Conservation (phyloP, 805 yeast genomes). For the Torulaspora delbrueckii region DNA sequence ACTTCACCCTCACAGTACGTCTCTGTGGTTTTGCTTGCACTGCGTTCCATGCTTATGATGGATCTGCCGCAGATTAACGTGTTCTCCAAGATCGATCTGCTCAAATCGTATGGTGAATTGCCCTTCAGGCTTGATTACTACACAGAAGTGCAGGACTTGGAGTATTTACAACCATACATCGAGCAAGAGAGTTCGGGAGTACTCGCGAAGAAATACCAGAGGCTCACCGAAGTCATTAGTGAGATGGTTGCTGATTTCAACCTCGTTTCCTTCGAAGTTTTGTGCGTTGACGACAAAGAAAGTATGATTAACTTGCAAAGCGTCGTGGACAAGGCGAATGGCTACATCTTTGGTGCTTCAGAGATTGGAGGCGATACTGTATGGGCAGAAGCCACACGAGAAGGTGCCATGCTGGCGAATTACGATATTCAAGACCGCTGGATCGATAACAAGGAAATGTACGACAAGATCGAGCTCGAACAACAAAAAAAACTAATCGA, state of each 20-base stretch:
- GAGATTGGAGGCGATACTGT: conserved; percentile 96
- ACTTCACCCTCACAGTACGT: conserved; percentile 87
- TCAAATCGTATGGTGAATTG: conserved; percentile 69
- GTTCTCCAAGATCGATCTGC: conserved; percentile 80
- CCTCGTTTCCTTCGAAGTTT: conserved; percentile 80
- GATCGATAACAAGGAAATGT: conserved; percentile 77
- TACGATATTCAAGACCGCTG: conserved; percentile 90
- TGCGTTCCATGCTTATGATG: conserved; percentile 88
- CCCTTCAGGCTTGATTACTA: conserved; percentile 83
- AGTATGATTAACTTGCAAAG: conserved; percentile 82
- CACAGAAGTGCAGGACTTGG: conserved; percentile 85
- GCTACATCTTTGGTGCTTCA: conserved; percentile 86
- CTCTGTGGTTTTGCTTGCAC: conserved; percentile 70
- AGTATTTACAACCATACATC: conserved; percentile 59
- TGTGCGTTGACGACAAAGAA: conserved; percentile 85
- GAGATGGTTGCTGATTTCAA: conserved; percentile 85
- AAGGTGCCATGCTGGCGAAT: conserved; percentile 51
- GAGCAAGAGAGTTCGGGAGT: conserved; percentile 67
- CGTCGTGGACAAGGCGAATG: conserved; percentile 84
- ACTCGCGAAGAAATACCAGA: conserved; percentile 56
- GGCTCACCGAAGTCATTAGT: conserved; percentile 69
- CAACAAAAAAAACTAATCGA: conserved; percentile 40
- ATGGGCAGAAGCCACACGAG: conserved; percentile 95
- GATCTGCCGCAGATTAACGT: conserved; percentile 93
- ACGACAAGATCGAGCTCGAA: conserved; percentile 60